Conservation (phyloP, 2,329 filamentous ascomycete genomes). For the Capronia coronata region DNA sequence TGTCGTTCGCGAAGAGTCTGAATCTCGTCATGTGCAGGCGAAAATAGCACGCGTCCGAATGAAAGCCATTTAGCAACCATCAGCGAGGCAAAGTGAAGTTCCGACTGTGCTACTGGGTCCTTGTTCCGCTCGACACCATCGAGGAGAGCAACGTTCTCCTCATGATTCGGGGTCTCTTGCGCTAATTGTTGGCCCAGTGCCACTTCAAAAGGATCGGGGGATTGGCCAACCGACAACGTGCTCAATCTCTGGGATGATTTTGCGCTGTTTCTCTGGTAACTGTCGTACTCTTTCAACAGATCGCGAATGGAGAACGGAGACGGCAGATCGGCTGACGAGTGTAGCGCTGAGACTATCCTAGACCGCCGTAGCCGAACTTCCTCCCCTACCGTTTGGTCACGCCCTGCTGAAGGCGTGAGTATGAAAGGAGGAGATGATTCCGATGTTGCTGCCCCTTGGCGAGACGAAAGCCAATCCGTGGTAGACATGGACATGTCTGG, state of each 20-base stretch:
- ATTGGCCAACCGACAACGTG: constrained; percentile 23
- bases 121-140: constrained; percentile 40
- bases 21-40: constrained; percentile 44
- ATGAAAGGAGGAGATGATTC: constrained; percentile 14
- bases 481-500: constrained; percentile 28
- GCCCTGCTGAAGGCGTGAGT: constrained; percentile 14
- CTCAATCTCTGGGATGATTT: constrained; percentile 26
- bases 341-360: constrained; percentile 46
- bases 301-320: constrained; percentile 51
- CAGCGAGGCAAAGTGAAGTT: constrained; percentile 45
- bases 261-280: constrained; percentile 28
- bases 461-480: constrained; percentile 28
- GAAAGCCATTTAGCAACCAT: constrained; percentile 48
- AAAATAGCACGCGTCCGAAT: constrained; percentile 46
- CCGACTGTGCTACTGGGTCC: constrained; percentile 39
- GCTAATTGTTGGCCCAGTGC: constrained; percentile 32
- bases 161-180: constrained; percentile 29
- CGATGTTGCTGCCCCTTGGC: constrained; percentile 27
- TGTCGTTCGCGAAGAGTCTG: constrained; percentile 37
- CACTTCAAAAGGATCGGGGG: constrained; percentile 27
- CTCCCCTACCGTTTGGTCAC: constrained; percentile 13
- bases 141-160: constrained; percentile 28
- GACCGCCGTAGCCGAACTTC: constrained; percentile 43
- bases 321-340: constrained; percentile 44
- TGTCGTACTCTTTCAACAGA: constrained; percentile 47